Percentiles rank a stretch among this genome's conserved stretches.
Conservation (phyloP, 1,139 yeast genomes). For the Geotrichum reessii region DNA sequence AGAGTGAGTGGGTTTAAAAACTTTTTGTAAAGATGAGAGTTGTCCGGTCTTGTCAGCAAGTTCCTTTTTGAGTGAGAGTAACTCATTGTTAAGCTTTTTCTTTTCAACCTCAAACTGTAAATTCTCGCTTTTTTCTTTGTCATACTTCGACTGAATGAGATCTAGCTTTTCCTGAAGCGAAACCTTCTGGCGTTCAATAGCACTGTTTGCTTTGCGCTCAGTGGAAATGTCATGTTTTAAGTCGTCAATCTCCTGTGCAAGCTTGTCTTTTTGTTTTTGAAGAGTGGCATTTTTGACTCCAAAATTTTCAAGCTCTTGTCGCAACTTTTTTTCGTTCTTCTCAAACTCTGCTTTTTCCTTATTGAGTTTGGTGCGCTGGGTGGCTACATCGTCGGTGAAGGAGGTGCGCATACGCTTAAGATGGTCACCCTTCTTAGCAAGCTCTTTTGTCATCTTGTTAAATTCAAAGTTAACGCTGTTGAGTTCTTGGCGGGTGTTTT, state of each 20-base stretch:
- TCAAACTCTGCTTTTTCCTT: conserved; percentile 37
- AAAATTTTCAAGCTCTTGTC: conserved; percentile 30
- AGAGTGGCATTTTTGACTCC: conserved; percentile 24
- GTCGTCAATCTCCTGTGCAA: conserved; percentile 72
- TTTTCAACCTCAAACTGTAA: conserved; percentile 31
- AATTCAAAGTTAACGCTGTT: conserved; percentile 26
- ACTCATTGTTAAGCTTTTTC: conserved; percentile 27
- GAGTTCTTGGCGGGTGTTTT: conserved; percentile 22
- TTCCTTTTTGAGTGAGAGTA: conserved; percentile 28
- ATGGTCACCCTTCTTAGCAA: conserved; percentile 30
- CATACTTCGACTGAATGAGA: conserved; percentile 24
- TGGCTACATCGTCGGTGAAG: conserved; percentile 41
- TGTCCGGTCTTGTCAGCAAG: conserved; percentile 28
- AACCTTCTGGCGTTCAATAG: conserved; percentile 20
- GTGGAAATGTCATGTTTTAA: conserved; percentile 39
- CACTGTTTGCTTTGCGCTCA: conserved; percentile 28
- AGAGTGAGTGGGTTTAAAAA: conserved; percentile 24
- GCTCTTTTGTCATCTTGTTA: conserved; percentile 28
- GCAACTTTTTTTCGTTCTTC: conserved; percentile 37
- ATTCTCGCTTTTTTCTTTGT: conserved; percentile 27
- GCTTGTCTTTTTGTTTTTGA: conserved; percentile 48
- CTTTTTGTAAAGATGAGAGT: conserved; percentile 28
- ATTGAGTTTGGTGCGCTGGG: conserved; percentile 38
- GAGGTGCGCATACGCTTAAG: conserved; percentile 36
- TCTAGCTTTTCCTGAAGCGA: conserved; percentile 27